Conservation (phyloP, 768 basidiomycete genomes). For the Strobilomyces confusus region DNA sequence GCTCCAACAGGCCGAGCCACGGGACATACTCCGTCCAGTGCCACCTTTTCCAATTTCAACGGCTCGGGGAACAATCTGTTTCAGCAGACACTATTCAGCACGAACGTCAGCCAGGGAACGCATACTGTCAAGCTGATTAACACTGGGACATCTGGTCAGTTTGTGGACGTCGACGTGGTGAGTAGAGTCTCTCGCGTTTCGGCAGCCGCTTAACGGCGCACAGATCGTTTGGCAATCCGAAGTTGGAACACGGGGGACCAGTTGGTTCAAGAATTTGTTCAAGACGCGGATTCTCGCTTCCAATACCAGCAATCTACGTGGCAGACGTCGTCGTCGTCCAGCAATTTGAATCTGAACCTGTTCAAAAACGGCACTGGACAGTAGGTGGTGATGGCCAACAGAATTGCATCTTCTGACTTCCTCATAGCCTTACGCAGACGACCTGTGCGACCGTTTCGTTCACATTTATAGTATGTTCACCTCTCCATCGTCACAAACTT, state of each 20-base stretch:
- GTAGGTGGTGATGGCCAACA: conserved; percentile 20
- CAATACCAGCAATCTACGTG: conserved; percentile 35
- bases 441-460: conserved; percentile 32
- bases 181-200: neutral
- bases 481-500: neutral
- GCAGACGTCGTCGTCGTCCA: conserved; percentile 31
- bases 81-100: conserved; percentile 38
- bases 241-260: conserved; percentile 16
- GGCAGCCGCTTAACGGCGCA: neutral
- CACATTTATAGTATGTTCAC: conserved; percentile 36
- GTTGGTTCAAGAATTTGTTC: conserved; percentile 17
- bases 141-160: conserved; percentile 27
- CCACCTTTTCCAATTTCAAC: conserved; percentile 23
- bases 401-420: conserved; percentile 1
- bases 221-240: conserved; percentile 30
- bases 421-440: conserved; percentile 32
- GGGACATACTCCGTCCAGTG: conserved; percentile 40
- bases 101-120: conserved; percentile 28
- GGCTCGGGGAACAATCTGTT: conserved; percentile 32
- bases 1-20: conserved; percentile 46
- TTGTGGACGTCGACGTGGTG: conserved; percentile 47
- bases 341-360: conserved; percentile 32
- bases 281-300: conserved; percentile 38
- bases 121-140: conserved; percentile 36
- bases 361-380: conserved; percentile 44